Conservation (phyloP, 1,284 basidiomycete genomes). For the Leccinum cinnamomeum region DNA sequence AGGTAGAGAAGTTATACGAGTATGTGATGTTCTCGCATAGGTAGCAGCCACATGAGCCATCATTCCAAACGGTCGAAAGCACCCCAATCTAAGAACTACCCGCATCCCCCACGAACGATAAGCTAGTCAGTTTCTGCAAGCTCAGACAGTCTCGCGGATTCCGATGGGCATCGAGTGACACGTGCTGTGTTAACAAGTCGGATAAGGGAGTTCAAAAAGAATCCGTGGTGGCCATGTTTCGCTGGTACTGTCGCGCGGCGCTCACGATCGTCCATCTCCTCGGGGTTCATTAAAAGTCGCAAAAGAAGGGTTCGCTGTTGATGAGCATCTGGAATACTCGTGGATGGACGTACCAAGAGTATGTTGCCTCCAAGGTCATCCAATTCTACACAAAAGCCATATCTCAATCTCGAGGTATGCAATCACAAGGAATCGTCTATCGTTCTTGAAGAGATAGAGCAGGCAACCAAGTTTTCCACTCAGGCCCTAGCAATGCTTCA, state of each 20-base stretch:
- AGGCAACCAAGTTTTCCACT: background rate
- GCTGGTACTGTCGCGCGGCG: background rate
- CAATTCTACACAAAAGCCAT: no score
- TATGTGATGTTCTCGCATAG: background rate
- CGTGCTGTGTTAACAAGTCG: background rate
- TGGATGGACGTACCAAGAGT: background rate
- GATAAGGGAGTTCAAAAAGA: background rate
- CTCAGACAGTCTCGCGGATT: background rate
- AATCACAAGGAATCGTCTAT: conserved; percentile 48
- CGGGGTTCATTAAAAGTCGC: background rate
- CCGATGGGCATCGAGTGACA: background rate
- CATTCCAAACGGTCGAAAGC: background rate
- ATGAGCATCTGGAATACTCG: background rate
- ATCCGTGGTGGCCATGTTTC: background rate
- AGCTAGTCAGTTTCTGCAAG: background rate
- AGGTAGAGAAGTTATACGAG: background rate
- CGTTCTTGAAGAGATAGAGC: background rate
- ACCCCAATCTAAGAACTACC: background rate
- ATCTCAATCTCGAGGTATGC: no score
- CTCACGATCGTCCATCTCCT: background rate
- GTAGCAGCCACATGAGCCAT: background rate
- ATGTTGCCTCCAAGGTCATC: background rate
- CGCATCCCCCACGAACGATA: background rate
- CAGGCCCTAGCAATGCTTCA: background rate
- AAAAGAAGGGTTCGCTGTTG: background rate